Evolutionary conservation across 306 rosid species (phyloP), one percentile per base, ranked within the genome.

Genomic region (Carpinus fangiana): DNA sequence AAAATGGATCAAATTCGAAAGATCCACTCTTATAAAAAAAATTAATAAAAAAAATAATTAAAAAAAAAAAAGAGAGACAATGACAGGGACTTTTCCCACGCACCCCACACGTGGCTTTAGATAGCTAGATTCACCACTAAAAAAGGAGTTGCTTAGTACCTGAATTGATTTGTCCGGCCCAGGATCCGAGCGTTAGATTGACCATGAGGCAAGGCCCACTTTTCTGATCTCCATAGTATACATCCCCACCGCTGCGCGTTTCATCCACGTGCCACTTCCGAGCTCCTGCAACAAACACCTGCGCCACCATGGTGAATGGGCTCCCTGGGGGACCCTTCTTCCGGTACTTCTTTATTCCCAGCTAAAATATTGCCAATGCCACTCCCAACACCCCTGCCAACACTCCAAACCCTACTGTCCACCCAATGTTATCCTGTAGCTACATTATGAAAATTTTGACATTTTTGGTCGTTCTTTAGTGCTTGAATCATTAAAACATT

Each of bases 361-460:
- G 9, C 60, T 90, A 4, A 80, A 90, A 90, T 31, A 85, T 34
- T 13, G 56, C 57, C 14, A 90, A 52, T 28, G 96, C 92, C 72
- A 81, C 68, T 2, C 77, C 93, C 82, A 89, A 26, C n/a, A 87
- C 88, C 11, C 78, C 94, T 36, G 81, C 85, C 70, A 89, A 69
- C 45, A 90, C 81, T 48, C 91, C 89, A 14, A 89, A 75, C 16
- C 94, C 92, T 71, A 82, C 69, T 2, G 79, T 90, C 97, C 97
- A 90, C 82, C 97, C 87, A 47, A 86, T 82, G 55, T 90, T 89
- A 75, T 90, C 94, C 96, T 93, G 68, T 48, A 61, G 10, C 2
- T 46, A 28, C 12, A 9, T 5, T 9, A 7, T 6, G 14, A 66
- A 9, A 38, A 66, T 18, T 34, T 3, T 38, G 48, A 38, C 13